A percentile compares a stretch with the other conserved stretches of the same genome.
phyloP scores from a whole-genome alignment of 225 moss, liverwort and hornwort species.

The Sphagnum contortum region DNA sequence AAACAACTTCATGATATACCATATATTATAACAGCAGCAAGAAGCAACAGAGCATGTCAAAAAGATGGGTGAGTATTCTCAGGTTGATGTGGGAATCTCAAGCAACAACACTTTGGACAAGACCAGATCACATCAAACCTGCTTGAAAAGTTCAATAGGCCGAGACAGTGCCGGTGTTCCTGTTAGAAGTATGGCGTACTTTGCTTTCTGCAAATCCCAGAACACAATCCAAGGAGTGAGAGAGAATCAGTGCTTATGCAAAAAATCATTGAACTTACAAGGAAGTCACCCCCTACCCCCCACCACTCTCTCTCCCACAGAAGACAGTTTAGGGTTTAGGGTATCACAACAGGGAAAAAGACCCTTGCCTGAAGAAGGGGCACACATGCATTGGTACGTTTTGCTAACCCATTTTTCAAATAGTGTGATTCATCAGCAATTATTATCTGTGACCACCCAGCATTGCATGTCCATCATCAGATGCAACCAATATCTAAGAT shows the following conservation, averaged over 20 bases:
- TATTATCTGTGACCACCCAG: constrained; percentile 48
- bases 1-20: not conserved
- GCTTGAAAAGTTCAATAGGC: constrained; percentile 96
- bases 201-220: constrained; percentile 68
- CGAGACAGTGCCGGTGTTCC: constrained; percentile 96
- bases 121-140: constrained; percentile 26
- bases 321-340: too few species aligned
- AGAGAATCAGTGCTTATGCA: too few species aligned
- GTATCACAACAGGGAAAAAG: not conserved
- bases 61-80: too few species aligned
- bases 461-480: too few species aligned
- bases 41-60: too few species aligned
- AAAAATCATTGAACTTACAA: too few species aligned
- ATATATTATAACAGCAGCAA: not conserved
- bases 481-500: too few species aligned
- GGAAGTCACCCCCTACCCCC: too few species aligned
- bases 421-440: constrained; percentile 99
- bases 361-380: constrained; percentile 75
- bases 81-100: too few species aligned
- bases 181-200: constrained; percentile 86
- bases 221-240: not conserved
- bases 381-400: constrained; percentile 90
- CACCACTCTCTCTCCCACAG: too few species aligned
- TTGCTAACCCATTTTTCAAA: constrained; percentile 93
- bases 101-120: too few species aligned